Evolutionary conservation across 2,329 filamentous ascomycete genomes (phyloP).

Genomic region (Eutypa lata): DNA sequence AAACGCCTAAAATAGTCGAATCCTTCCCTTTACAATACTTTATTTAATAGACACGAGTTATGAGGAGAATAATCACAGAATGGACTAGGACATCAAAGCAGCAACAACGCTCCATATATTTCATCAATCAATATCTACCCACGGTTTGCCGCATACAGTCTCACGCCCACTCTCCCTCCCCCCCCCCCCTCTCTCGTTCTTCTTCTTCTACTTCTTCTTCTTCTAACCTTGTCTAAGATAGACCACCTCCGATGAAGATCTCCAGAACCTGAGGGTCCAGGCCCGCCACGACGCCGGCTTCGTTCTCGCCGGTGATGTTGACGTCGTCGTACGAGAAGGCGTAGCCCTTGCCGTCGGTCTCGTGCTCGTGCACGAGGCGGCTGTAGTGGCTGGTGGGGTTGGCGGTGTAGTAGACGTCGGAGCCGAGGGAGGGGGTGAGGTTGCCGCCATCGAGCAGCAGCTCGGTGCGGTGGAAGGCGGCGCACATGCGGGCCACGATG

Average conservation of each 20-base stretch:
- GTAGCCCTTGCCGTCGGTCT: constrained; percentile 59
- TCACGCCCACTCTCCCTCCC: too few relatives aligned
- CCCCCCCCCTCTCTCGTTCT: too few relatives aligned
- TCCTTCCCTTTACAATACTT: too few relatives aligned
- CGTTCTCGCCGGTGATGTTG: constrained; percentile 53
- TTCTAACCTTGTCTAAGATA: too few relatives aligned
- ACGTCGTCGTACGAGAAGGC: constrained; percentile 69
- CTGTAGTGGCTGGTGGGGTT: constrained; percentile 54
- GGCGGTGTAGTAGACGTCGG: constrained; percentile 40
- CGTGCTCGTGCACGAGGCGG: constrained; percentile 57
- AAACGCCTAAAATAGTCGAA: too few relatives aligned
- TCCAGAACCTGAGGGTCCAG: constrained; percentile 43
- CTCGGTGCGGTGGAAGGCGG: constrained; percentile 43
- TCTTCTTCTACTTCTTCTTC: too few relatives aligned
- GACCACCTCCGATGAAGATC: constrained; percentile 41
- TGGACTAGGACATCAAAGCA: too few relatives aligned
- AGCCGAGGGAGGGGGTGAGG: constrained; percentile 32
- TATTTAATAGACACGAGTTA: too few relatives aligned
- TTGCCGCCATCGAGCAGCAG: constrained; percentile 41
- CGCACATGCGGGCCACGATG: constrained; percentile 42
- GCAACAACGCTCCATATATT: too few relatives aligned
- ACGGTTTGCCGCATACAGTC: too few relatives aligned
- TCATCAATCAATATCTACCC: too few relatives aligned
- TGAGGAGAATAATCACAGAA: too few relatives aligned
- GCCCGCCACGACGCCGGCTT: constrained; percentile 49